These are phyloP conservation scores for Auricularia sp. DNA, from an alignment of 768 basidiomycete genomes.

Conservation along the genomic window DNA sequence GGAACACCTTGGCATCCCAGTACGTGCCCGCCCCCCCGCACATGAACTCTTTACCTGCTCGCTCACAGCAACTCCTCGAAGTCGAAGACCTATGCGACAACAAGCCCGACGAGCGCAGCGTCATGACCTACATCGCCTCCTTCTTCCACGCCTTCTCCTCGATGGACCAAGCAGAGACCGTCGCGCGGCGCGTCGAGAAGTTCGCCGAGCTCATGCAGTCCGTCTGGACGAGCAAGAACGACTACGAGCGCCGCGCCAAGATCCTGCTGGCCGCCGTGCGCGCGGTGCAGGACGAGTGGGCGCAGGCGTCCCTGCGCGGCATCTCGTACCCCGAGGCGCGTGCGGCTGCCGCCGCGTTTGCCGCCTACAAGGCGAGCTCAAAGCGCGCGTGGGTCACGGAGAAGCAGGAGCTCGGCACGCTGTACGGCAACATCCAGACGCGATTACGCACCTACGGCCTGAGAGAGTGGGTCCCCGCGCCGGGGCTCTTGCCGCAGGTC, in stretches of 20 bases:
- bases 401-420: conserved; percentile 73
- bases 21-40: conserved; percentile 18
- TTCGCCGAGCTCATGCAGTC: conserved; percentile 94
- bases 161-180: conserved; percentile 95
- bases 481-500: conserved; percentile 34
- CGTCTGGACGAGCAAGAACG: conserved; percentile 78
- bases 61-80: conserved; percentile 71
- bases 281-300: conserved; percentile 63
- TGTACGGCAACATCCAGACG: conserved; percentile 89
- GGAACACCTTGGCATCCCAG: conserved; percentile 77
- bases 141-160: conserved; percentile 98
- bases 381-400: conserved; percentile 87
- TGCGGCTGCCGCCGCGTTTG: conserved; percentile 60
- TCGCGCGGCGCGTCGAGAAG: conserved; percentile 86
- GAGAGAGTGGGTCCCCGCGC: conserved; percentile 70
- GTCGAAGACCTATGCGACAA: conserved; percentile 88
- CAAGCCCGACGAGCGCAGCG: conserved; percentile 90
- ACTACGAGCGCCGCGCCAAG: conserved; percentile 73
- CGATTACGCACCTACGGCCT: conserved; percentile 88
- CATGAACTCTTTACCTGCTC: conserved; percentile 20
- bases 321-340: conserved; percentile 75
- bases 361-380: conserved; percentile 71
- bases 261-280: conserved; percentile 45
- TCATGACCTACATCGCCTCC: conserved; percentile 97
- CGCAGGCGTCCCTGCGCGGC: conserved; percentile 50